Base-by-base conservation (phyloP, 2,329 filamentous ascomycete genomes). In the Sporothrix euskadiensis region DNA sequence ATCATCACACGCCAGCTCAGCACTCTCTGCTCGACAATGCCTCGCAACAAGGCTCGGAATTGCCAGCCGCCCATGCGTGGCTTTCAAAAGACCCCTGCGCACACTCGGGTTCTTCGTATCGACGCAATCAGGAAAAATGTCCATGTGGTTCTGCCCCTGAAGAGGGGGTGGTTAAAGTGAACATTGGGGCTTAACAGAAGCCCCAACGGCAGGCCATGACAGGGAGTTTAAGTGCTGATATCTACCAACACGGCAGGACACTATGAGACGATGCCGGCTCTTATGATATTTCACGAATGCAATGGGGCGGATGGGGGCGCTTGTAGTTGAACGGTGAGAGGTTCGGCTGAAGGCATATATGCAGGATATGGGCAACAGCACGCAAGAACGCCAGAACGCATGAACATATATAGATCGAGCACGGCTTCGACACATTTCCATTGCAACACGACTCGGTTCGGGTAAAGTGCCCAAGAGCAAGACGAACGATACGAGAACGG, bases 331-430 rank as follows among this genome's bases (percentile, higher is more conserved):
- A 47, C 39, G 61, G 22, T 65, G 35, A 65, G 59, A 65, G 59
- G 59, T 44, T 65, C 59, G 59, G 59, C 41, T 65, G 59, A 65
- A 65, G 35, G 26, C 35, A 65, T 41, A 44, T 65, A 65, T 65
- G 59, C 35, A 65, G 9, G 35, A 14, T 41, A 22, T 26, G 19
- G 8, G n/a, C 35, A 22, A 16, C 39, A 47, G n/a, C 41, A 47
- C 44, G n/a, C 5, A 66, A 47, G 22, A 22, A 26, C 5, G 22
- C 26, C 14, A 1, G 8, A 47, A 66, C 61, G 61, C 61, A 66
- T 66, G 35, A 66, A 47, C 39, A 14, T n/a, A 44, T 65, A 66
- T 47, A 68, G 63, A 35, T 68, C 44, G 41, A 68, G 35, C 12
- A 68, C 41, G 63, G 41, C 65, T 52, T 54, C 65, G 32, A 56